A percentile compares a stretch with the other conserved stretches of the same genome.
phyloP scores from a whole-genome alignment of 495 filamentous ascomycete genomes.

The Neurospora sp. region DNA sequence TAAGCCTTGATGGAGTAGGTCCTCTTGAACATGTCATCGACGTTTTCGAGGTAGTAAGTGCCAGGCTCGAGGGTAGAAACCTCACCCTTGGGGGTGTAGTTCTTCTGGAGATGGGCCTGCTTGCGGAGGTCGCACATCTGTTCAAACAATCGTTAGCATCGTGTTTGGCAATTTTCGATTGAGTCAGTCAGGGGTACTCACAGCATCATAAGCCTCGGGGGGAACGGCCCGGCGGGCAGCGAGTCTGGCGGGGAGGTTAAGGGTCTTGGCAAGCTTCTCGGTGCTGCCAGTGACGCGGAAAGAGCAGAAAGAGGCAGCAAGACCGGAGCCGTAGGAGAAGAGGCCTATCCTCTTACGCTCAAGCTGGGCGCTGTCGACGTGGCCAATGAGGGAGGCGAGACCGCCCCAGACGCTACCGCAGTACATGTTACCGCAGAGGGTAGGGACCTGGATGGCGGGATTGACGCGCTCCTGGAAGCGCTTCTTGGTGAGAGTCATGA shows the following conservation, averaged over 20 bases:
- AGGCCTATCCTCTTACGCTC: constrained; percentile 81
- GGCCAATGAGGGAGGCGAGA: constrained; percentile 64
- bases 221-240: constrained; percentile 54
- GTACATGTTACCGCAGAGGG: constrained; percentile 99
- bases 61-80: constrained; percentile 65
- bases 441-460: constrained; percentile 77
- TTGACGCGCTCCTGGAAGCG: constrained; percentile 80
- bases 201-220: constrained; percentile 80
- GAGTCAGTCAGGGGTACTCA: constrained; percentile 31
- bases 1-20: constrained; percentile 82
- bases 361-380: constrained; percentile 55
- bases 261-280: constrained; percentile 61
- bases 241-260: constrained; percentile 72
- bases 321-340: constrained; percentile 92
- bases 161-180: background rate
- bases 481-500: constrained; percentile 94
- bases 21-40: constrained; percentile 95
- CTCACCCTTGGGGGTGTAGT: constrained; percentile 70
- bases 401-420: constrained; percentile 88
- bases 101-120: constrained; percentile 87
- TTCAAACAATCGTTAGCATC: constrained; percentile 23
- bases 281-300: constrained; percentile 73
- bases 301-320: constrained; percentile 85
- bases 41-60: constrained; percentile 79
- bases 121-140: constrained; percentile 87